Evolutionary conservation across 1,284 basidiomycete genomes (phyloP), one percentile per base, ranked within the genome.

Genomic region (Ustilago xerochloae): DNA sequence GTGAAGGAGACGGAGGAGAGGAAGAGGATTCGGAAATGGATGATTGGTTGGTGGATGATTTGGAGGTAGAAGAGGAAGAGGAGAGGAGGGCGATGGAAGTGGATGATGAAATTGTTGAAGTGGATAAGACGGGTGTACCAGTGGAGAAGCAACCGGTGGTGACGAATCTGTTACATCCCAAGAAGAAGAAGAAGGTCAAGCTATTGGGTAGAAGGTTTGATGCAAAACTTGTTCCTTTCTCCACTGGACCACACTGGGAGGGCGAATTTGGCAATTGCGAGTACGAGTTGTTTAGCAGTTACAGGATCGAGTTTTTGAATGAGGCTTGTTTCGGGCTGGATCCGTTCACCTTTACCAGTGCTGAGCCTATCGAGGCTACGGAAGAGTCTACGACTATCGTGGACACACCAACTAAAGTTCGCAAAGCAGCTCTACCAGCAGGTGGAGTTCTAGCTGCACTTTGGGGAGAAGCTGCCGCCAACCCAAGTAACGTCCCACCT

Each of bases 151-250:
- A 48, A 18, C 30, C 33, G 18, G 39, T 54, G 10, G n/a, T 55
- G 13, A 64, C 62, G 13, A 63, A 67, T 41, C 32, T 65, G 32
- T 55, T 73, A 33, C 64, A 73, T 29, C 72, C 74, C 3, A 81
- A 83, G 63, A 81, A 83, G 64, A 80, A 80, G 60, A 81, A 81
- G 58, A 78, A 81, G 48, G 68, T 80, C 59, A 83, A 83, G 61
- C 47, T 79, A 15, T 30, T 81, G n/a, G 79, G 81, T 2, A 60
- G 80, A 10, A 59, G 81, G 9, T 83, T 83, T 59, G 78, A 81
- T 26, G 30, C 77, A 8, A 83, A 82, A 43, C 72, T 84, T 13
- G 78, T 83, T 16, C 80, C 81, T 2, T 80, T 83, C 41, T 64
- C 68, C 9, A 76, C 78, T 0, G 82, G 82, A 0, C 82, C 82